Percentiles rank a stretch among this genome's conserved stretches.
Evolutionary conservation across 305 asterid species (phyloP).

Genomic region (Fraxinus albicans): DNA sequence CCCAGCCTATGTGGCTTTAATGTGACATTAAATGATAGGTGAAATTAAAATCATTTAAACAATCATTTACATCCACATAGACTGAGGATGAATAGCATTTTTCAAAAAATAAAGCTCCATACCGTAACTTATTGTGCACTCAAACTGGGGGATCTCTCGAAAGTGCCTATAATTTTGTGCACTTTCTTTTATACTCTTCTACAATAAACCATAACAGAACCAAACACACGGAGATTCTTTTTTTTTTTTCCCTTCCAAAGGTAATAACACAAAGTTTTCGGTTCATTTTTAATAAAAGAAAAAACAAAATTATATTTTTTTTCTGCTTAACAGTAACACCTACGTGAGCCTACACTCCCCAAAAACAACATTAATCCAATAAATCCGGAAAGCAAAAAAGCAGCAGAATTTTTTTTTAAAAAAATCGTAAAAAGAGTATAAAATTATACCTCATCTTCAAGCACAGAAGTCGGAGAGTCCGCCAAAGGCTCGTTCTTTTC

Average conservation of each 20-base stretch:
- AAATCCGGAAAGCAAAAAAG: not conserved
- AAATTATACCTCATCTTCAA: slow-evolving; percentile 73
- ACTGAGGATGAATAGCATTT: too few relatives aligned
- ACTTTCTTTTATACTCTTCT: not conserved
- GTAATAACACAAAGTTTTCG: not conserved
- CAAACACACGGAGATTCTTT: not conserved
- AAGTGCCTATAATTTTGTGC: not conserved
- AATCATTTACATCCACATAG: too few relatives aligned
- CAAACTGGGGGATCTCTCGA: not conserved
- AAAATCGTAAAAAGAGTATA: not conserved
- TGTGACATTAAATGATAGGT: too few relatives aligned
- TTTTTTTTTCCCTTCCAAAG: not conserved
- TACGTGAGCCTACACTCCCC: not conserved
- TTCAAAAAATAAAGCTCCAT: not conserved
- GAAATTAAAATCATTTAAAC: too few relatives aligned
- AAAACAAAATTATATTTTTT: not conserved
- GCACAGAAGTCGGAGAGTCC: slow-evolving; percentile 96
- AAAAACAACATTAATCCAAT: not conserved
- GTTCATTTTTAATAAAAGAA: not conserved
- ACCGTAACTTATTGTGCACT: not conserved
- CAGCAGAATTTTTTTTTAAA: not conserved
- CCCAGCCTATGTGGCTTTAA: too few relatives aligned
- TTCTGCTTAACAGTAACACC: not conserved
- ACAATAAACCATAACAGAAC: not conserved
- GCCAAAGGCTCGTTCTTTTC: slow-evolving; percentile 54